Conservation (phyloP, 2,329 filamentous ascomycete genomes). For the Aspergillus ochraceoroseus region DNA sequence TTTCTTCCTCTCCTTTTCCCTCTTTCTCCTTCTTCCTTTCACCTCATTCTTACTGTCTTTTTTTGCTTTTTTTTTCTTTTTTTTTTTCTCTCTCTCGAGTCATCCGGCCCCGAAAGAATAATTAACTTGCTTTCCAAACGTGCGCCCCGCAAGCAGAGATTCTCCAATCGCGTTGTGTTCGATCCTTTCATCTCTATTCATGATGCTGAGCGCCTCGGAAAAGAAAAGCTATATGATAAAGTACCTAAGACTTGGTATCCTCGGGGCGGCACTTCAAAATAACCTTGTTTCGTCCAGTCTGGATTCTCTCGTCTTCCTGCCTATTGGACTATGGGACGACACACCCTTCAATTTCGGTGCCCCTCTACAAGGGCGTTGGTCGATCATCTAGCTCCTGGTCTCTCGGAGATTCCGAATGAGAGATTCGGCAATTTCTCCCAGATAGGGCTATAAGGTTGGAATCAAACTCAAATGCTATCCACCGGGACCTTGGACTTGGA, state of each 20-base stretch:
- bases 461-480: too few species aligned
- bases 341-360: conserved; percentile 14
- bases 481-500: too few species aligned
- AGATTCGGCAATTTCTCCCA: too few species aligned
- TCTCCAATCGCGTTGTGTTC: conserved; percentile 8
- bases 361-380: not conserved
- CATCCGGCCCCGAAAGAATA: conserved; percentile 1
- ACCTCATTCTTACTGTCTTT: too few species aligned
- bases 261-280: conserved; percentile 23
- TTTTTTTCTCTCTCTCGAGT: conserved; percentile 5
- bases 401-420: too few species aligned
- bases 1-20: too few species aligned
- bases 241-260: too few species aligned
- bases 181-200: conserved; percentile 13
- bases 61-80: not conserved
- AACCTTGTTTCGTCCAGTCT: conserved; percentile 20
- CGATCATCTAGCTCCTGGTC: conserved; percentile 7
- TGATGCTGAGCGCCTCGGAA: not conserved
- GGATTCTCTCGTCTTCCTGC: too few species aligned
- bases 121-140: conserved; percentile 1
- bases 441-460: too few species aligned
- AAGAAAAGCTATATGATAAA: too few species aligned
- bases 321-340: too few species aligned
- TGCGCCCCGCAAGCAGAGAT: conserved; percentile 15
- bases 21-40: too few species aligned